Evolutionary conservation across 2,329 filamentous ascomycete species (phyloP), one percentile per base, ranked within the genome.

Genomic region (Xylaria sp.): DNA sequence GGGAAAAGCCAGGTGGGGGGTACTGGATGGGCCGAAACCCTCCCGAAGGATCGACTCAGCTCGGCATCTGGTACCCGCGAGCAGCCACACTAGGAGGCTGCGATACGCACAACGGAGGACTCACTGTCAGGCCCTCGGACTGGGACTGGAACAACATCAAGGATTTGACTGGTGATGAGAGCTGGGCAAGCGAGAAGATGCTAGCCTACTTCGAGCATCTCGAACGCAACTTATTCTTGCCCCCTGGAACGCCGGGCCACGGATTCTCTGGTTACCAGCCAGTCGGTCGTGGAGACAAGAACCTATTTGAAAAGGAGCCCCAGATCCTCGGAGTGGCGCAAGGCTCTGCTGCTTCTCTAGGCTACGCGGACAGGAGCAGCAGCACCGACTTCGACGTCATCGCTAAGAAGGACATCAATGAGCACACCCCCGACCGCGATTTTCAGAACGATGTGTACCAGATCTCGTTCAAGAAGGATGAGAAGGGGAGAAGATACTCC

Each of bases 121-220:
- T 88, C 44, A 76, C 79, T 16, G 73, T 86, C 21, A 79, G 84
- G 54, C 84, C 85, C 0, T 77, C 83, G 52, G 74, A 80, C 43
- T 79, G 76, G 22, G 86, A 88, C 67, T 88, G 81, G 70, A 74
- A 84, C 42, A 70, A 80, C 61, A 80, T 88, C 50, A 78, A 78
- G 2, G 68, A 70, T 11, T 63, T 87, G 22, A 88, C 85, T 2
- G 84, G 84, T 3, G 85, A 89, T 61, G 61, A 69, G 1, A 82
- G 81, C 0, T 88, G 85, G 85, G 70, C 73, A 0, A 73, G 83
- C 0, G 70, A 73, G 4, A 83, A 83, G 56, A 87, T 88, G 84
- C 76, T 83, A 54, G 72, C 78, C 56, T 85, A 86, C 69, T 83
- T 82, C 52, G 67, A 74, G 62, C 78, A 76, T 62, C 66, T 87